Percentiles rank a stretch among this genome's conserved stretches.
These are phyloP conservation scores for Saccharomycopsis olivae DNA, from an alignment of 805 yeast species.

Conservation along the genomic window DNA sequence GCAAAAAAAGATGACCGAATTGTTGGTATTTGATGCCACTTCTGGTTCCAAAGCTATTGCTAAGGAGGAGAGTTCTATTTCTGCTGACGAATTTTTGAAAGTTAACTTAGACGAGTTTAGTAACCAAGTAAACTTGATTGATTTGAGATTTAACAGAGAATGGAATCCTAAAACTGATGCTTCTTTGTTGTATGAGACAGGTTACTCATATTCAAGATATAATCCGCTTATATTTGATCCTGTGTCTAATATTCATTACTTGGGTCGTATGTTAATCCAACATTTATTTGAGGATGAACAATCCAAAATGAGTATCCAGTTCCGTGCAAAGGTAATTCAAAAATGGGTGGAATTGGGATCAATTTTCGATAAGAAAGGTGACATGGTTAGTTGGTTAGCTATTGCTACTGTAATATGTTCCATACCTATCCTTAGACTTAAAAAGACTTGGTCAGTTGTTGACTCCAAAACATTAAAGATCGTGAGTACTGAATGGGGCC, in stretches of 20 bases:
- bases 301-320: constrained; percentile 17
- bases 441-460: constrained; percentile 65
- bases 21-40: constrained; percentile 25
- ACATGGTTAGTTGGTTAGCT: constrained; percentile 92
- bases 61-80: constrained; percentile 12
- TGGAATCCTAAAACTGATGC: constrained; percentile 82
- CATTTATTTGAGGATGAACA: constrained; percentile 55
- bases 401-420: constrained; percentile 77
- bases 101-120: constrained; percentile 47
- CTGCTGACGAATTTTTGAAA: constrained; percentile 41
- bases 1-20: constrained; percentile 34
- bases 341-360: constrained; percentile 85
- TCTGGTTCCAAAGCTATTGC: constrained; percentile 18
- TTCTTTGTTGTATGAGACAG: constrained; percentile 52
- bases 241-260: constrained; percentile 55
- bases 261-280: constrained; percentile 57
- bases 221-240: constrained; percentile 77
- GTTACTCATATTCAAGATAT: constrained; percentile 32
- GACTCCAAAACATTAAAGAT: constrained; percentile 46
- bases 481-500: constrained; percentile 80
- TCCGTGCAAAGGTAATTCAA: constrained; percentile 54
- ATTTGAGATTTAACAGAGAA: constrained; percentile 45
- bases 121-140: constrained; percentile 53
- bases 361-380: constrained; percentile 67
- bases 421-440: constrained; percentile 66